These are phyloP conservation scores for Cyclaneusma minus DNA, from an alignment of 2,329 filamentous ascomycete genomes.

Conservation along the genomic window DNA sequence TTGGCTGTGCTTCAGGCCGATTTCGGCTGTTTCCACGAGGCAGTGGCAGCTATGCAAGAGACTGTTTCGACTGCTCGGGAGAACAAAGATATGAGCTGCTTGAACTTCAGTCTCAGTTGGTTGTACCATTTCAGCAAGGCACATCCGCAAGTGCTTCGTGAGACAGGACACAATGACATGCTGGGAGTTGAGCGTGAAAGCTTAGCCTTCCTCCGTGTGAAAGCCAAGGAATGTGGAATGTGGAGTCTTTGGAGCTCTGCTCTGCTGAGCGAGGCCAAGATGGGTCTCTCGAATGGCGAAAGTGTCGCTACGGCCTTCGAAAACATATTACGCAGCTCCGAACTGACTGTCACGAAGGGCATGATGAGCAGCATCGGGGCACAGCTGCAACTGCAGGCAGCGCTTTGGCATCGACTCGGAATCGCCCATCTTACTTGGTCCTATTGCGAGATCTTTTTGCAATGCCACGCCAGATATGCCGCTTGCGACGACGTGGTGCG, in stretches of 20 bases:
- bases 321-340: constrained; percentile 66
- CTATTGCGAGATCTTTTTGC: constrained; percentile 58
- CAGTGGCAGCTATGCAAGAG: constrained; percentile 87
- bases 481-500: constrained; percentile 68
- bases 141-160: constrained; percentile 59
- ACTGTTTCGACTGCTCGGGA: constrained; percentile 89
- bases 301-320: constrained; percentile 52
- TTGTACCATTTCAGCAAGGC: constrained; percentile 85
- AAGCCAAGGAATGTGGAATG: constrained; percentile 75
- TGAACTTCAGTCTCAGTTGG: constrained; percentile 95
- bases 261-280: constrained; percentile 70
- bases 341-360: constrained; percentile 64
- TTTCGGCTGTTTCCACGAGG: constrained; percentile 82
- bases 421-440: constrained; percentile 36
- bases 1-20: constrained; percentile 87
- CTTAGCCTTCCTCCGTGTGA: constrained; percentile 67
- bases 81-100: constrained; percentile 78
- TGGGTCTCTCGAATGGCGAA: constrained; percentile 58
- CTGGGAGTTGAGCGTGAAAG: constrained; percentile 68
- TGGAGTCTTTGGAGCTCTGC: constrained; percentile 74
- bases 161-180: constrained; percentile 56
- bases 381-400: constrained; percentile 55
- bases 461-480: constrained; percentile 48
- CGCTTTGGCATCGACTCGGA: constrained; percentile 65
- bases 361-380: constrained; percentile 58